These are phyloP conservation scores for Thuidium tamariscinum DNA, from an alignment of 225 moss, liverwort and hornwort genomes.

Conservation along the genomic window DNA sequence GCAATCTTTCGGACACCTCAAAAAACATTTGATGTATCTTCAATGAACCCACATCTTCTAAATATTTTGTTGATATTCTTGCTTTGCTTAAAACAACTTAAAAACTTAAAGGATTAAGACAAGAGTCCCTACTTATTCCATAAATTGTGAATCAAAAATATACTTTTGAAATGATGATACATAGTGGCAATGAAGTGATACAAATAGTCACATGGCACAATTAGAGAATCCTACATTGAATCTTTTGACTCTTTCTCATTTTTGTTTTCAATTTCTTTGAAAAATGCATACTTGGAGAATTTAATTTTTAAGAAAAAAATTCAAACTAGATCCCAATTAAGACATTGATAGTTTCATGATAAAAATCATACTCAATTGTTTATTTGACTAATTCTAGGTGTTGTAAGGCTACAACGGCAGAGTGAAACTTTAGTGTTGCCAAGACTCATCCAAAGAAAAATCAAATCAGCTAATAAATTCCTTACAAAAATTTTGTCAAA, in stretches of 20 bases:
- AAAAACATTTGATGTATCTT: too few species aligned
- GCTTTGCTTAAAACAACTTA: fast-evolving
- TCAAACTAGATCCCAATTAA: fast-evolving
- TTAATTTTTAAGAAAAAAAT: fast-evolving
- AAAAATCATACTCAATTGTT: not conserved
- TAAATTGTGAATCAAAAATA: fast-evolving
- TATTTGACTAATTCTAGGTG: not conserved
- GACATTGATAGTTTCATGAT: not conserved
- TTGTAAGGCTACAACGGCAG: too few species aligned
- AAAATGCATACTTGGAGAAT: fast-evolving
- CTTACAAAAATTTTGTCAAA: not conserved
- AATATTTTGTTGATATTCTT: not conserved
- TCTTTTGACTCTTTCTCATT: not conserved
- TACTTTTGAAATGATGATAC: not conserved
- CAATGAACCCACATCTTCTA: not conserved
- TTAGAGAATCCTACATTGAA: not conserved
- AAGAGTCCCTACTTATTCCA: fast-evolving
- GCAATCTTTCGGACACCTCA: too few species aligned
- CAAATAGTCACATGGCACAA: not conserved
- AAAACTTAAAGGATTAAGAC: not conserved
- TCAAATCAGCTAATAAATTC: not conserved
- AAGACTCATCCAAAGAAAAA: not conserved
- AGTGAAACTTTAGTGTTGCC: not conserved
- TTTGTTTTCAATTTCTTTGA: not conserved
- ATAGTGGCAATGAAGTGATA: fast-evolving